phyloP scores from a whole-genome alignment of 164 flowering plant species.

The Platanus orientalis region DNA sequence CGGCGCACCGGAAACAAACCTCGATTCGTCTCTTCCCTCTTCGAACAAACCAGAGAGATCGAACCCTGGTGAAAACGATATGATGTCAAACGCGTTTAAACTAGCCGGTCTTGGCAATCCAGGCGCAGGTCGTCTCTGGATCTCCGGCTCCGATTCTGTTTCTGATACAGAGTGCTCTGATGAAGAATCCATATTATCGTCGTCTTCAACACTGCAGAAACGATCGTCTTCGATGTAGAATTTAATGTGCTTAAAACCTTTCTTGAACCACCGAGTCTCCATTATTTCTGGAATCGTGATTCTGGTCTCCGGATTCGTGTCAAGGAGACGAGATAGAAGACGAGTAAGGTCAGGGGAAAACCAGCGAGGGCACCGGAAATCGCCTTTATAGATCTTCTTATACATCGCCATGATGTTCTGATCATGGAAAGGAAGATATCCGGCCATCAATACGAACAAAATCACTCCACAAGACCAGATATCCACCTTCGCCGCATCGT shows the following conservation, averaged over 20 bases:
- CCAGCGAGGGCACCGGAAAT: constrained; percentile 72
- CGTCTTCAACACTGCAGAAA: constrained; percentile 35
- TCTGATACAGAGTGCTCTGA: constrained; percentile 51
- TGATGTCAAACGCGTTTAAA: constrained; percentile 69
- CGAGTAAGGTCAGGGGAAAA: constrained; percentile 48
- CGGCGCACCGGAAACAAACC: constrained; percentile 70
- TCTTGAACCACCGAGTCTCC: constrained; percentile 63
- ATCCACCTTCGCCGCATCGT: constrained; percentile 71
- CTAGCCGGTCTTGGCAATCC: constrained; percentile 66
- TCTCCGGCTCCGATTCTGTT: constrained; percentile 42
- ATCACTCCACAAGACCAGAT: constrained; percentile 79
- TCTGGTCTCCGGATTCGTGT: constrained; percentile 57
- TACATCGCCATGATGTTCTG: constrained; percentile 72
- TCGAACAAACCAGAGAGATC: constrained; percentile 64
- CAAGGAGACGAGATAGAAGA: constrained; percentile 43
- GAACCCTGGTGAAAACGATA: constrained; percentile 62
- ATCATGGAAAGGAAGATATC: constrained; percentile 71
- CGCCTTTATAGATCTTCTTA: constrained; percentile 71
- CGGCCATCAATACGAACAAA: constrained; percentile 76
- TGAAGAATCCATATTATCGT: constrained; percentile 24
- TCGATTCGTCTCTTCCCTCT: constrained; percentile 57
- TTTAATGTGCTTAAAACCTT: constrained; percentile 63
- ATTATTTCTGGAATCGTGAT: constrained; percentile 65
- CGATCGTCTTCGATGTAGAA: constrained; percentile 69
- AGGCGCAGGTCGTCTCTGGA: constrained; percentile 17